Evolutionary conservation across 495 filamentous ascomycete genomes (phyloP).

Genomic region (Letharia columbiana): DNA sequence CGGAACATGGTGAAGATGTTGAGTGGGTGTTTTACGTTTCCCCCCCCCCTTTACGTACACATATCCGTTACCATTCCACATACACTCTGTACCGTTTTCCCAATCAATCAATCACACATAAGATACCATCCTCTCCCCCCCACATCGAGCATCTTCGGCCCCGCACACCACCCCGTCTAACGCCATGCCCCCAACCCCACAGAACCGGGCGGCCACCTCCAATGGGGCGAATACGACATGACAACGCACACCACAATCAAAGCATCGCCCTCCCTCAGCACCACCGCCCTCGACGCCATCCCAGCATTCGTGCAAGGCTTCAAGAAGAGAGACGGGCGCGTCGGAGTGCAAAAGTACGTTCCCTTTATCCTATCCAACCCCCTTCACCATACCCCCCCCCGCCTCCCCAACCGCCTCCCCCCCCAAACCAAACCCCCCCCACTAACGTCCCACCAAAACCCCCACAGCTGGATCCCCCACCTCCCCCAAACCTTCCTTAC

Average conservation of each 20-base stretch:
- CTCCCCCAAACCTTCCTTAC: background rate
- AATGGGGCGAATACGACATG: constrained; percentile 31
- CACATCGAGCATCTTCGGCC: background rate
- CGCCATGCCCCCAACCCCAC: background rate
- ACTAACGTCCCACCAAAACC: background rate
- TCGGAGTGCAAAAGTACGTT: constrained; percentile 8
- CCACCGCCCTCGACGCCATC: constrained; percentile 5
- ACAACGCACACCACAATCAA: background rate
- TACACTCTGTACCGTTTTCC: background rate
- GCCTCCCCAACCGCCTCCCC: background rate
- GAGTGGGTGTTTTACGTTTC: background rate
- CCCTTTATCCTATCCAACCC: background rate
- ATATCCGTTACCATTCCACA: background rate
- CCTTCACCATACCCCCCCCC: background rate
- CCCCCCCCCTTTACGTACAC: too few relatives aligned
- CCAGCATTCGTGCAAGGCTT: background rate
- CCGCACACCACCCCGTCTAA: background rate
- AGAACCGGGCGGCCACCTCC: constrained; percentile 32
- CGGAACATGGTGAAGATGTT: constrained; percentile 11
- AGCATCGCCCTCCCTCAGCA: background rate
- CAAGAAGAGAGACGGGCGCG: background rate
- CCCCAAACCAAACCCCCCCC: background rate
- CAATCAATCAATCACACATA: too few relatives aligned
- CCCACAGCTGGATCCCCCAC: constrained; percentile 5
- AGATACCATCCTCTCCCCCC: background rate